Conservation (phyloP, 2,329 filamentous ascomycete species). For the Pyrenochaeta sp. region DNA sequence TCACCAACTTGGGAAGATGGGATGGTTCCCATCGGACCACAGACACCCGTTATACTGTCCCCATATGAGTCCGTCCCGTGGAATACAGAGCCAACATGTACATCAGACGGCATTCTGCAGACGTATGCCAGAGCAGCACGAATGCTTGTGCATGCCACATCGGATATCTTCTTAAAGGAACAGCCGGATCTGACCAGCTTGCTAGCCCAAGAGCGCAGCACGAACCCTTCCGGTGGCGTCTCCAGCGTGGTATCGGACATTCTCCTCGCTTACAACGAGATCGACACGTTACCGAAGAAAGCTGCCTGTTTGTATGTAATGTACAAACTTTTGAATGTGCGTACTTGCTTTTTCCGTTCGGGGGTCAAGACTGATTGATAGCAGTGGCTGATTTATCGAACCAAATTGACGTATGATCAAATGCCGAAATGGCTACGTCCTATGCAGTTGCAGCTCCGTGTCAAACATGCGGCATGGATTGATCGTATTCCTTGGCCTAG, state of each 20-base stretch:
- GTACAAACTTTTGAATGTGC: constrained; percentile 28
- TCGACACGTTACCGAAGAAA: constrained; percentile 32
- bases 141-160: constrained; percentile 1
- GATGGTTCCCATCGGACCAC: too few species aligned
- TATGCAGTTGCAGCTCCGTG: constrained; percentile 20
- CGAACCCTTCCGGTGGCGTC: constrained; percentile 17
- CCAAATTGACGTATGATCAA: constrained; percentile 23
- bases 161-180: constrained; percentile 1
- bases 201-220: constrained; percentile 26
- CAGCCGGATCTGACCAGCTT: constrained; percentile 22
- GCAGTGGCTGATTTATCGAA: constrained; percentile 28
- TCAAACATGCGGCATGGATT: constrained; percentile 29
- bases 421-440: constrained; percentile 35
- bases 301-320: constrained; percentile 33
- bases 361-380: neutral
- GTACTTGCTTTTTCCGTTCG: neutral
- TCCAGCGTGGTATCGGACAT: constrained; percentile 22
- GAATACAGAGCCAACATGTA: constrained; percentile 26
- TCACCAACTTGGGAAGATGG: too few species aligned
- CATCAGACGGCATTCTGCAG: constrained; percentile 31
- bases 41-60: too few species aligned
- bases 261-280: constrained; percentile 22
- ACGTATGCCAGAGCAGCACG: constrained; percentile 23
- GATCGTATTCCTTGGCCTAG: constrained; percentile 34
- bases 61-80: constrained; percentile 27